These are phyloP conservation scores for Mortierella claussenii DNA, from an alignment of 192 early-diverging fungal genomes.

Conservation along the genomic window DNA sequence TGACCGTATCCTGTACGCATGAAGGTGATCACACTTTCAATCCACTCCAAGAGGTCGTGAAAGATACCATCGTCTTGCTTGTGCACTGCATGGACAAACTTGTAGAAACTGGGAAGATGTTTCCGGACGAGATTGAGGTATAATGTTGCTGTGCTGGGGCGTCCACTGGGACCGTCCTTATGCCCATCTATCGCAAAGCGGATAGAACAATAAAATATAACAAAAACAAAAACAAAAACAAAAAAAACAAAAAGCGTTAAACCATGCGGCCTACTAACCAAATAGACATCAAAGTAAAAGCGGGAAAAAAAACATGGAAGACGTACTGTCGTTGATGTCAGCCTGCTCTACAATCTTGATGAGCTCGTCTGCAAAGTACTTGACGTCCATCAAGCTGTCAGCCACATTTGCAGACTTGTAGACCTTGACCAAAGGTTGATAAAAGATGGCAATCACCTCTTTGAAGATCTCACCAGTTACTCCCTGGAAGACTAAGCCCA, in stretches of 20 bases:
- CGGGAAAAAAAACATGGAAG: too few relatives aligned
- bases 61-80: conserved; percentile 61
- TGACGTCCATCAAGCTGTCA: conserved; percentile 59
- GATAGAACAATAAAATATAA: too few relatives aligned
- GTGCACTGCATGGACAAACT: conserved; percentile 67
- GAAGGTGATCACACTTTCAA: conserved; percentile 55
- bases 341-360: conserved; percentile 61
- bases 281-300: background rate
- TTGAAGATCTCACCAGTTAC: conserved; percentile 64
- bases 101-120: conserved; percentile 63
- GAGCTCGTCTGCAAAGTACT: conserved; percentile 62
- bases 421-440: conserved; percentile 65
- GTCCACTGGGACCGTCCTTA: background rate
- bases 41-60: conserved; percentile 56
- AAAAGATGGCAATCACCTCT: conserved; percentile 66
- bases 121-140: conserved; percentile 56
- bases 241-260: background rate
- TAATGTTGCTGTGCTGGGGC: conserved; percentile 48
- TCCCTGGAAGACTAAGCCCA: conserved; percentile 61
- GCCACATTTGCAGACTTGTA: conserved; percentile 68
- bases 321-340: conserved; percentile 29
- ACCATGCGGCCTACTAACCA: too few relatives aligned
- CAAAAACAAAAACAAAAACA: background rate
- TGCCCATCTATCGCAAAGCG: background rate
- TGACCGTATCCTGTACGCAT: conserved; percentile 52